Evolutionary conservation across 1,139 yeast genomes (phyloP).

Genomic region (Barnettozyma hawaiiensis): DNA sequence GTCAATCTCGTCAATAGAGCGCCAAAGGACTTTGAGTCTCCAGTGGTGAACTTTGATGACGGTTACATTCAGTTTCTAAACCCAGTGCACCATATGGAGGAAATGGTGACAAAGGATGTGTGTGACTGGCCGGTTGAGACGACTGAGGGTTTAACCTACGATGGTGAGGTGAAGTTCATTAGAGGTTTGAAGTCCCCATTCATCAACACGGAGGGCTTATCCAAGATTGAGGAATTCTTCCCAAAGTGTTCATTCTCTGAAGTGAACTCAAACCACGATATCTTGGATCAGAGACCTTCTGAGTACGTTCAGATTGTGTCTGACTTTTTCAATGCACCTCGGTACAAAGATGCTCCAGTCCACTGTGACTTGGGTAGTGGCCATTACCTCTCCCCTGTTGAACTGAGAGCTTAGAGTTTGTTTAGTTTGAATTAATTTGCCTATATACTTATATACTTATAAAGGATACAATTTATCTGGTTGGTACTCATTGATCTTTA

Average conservation of each 20-base stretch:
- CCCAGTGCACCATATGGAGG: constrained; percentile 24
- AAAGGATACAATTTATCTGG: neutral
- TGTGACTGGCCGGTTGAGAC: constrained; percentile 39
- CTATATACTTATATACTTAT: neutral
- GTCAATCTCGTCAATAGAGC: constrained; percentile 25
- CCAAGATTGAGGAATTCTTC: constrained; percentile 36
- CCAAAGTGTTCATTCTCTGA: constrained; percentile 29
- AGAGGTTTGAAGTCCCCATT: constrained; percentile 40
- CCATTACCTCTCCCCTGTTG: neutral
- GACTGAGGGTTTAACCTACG: constrained; percentile 26
- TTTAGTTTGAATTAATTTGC: neutral
- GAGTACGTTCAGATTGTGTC: constrained; percentile 31
- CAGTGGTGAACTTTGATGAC: constrained; percentile 26
- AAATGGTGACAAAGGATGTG: constrained; percentile 27
- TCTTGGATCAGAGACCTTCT: constrained; percentile 38
- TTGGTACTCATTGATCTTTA: constrained; percentile 1
- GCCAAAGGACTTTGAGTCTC: constrained; percentile 22
- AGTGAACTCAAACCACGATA: constrained; percentile 43
- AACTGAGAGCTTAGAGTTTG: neutral
- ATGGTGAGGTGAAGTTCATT: constrained; percentile 39
- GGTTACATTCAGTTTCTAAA: constrained; percentile 38
- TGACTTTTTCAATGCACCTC: constrained; percentile 22
- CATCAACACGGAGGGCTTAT: constrained; percentile 29
- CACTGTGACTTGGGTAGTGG: constrained; percentile 1
- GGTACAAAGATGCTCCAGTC: constrained; percentile 14